These are phyloP conservation scores for Penicillium psychrofluorescens DNA, from an alignment of 495 filamentous ascomycete species.

Conservation along the genomic window DNA sequence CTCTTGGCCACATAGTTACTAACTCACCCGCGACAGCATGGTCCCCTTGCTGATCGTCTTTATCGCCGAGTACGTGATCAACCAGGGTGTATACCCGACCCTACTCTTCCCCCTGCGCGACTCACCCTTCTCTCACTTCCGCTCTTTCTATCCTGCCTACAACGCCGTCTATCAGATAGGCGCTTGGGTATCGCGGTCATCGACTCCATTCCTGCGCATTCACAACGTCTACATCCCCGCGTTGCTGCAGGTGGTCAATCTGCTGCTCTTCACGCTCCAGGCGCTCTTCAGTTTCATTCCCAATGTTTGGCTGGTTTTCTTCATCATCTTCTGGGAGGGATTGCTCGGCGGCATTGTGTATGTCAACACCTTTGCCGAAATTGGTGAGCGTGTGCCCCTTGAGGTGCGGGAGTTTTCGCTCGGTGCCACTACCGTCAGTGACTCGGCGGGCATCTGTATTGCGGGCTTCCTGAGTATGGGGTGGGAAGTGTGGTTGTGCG, in stretches of 20 bases:
- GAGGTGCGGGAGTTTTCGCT: conserved; percentile 86
- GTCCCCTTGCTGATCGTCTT: conserved; percentile 87
- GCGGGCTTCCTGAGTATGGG: conserved; percentile 79
- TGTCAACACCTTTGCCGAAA: conserved; percentile 91
- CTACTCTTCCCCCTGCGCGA: conserved; percentile 73
- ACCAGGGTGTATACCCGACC: conserved; percentile 84
- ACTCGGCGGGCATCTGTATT: conserved; percentile 83
- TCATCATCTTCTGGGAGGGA: conserved; percentile 91
- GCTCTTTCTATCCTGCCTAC: conserved; percentile 91
- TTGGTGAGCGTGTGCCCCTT: conserved; percentile 66
- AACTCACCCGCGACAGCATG: conserved; percentile 53
- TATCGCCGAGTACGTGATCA: conserved; percentile 92
- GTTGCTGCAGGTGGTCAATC: conserved; percentile 74
- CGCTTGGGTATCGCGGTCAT: conserved; percentile 90
- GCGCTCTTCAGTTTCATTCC: conserved; percentile 73
- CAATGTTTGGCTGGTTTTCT: conserved; percentile 72
- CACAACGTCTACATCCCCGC: conserved; percentile 75
- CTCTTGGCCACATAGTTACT: conserved; percentile 3
- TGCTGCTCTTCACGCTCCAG: conserved; percentile 66
- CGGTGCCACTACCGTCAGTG: conserved; percentile 83
- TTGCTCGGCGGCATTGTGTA: conserved; percentile 86
- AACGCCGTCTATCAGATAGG: conserved; percentile 87
- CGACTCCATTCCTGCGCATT: conserved; percentile 76
- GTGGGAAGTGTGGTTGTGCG: conserved; percentile 77
- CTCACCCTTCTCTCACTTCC: conserved; percentile 72